Evolutionary conservation across 352 stramenopile genomes (phyloP), one percentile per base, ranked within the genome.

Genomic region (Sclerospora graminicola): DNA sequence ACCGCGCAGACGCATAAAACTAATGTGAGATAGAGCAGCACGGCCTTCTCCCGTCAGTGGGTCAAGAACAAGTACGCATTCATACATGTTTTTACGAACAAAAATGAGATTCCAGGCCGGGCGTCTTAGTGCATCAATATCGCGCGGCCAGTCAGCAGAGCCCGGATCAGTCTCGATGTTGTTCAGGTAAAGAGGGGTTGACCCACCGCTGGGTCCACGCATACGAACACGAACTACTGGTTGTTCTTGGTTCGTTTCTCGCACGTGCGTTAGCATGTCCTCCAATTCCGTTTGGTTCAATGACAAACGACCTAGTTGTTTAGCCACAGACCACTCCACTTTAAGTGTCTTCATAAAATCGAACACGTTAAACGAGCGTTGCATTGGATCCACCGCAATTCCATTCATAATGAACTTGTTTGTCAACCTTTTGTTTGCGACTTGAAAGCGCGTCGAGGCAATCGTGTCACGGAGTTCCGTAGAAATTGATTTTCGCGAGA

Each of bases 301-400:
- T 1, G 68, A 55, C 31, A 89, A 51, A 3, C 55, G 53, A 8
- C 49, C 63, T 7, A 89, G 57, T 48, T 85, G 66, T 48, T 86
- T 84, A 13, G 76, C 67, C 20, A 88, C 60, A 2, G 68, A 82
- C 72, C 72, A 83, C 42, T 94, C 84, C 8, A 70, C 63, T 41
- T 86, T 83, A 13, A 96, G 44, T 7, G 58, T 72, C 21, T 69
- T 71, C 54, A 96, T 69, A 14, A 96, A 86, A 44, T 95, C 70
- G 35, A 96, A 97, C n/a, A 94, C 63, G 60, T 96, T 97, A 53
- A 97, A 97, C 5, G 82, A 92, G 1, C 68, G 63, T 38, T 84
- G 69, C 41, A 65, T 83, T 8, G 87, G 67, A 40, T 95, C 74
- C 7, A 96, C 51, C 9, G 60, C 48, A 37, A 89, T 85, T n/a